A percentile compares a stretch with the other conserved stretches of the same genome.
phyloP scores from a whole-genome alignment of 208 protist species.

The Kentomonas sorsogonicus region DNA sequence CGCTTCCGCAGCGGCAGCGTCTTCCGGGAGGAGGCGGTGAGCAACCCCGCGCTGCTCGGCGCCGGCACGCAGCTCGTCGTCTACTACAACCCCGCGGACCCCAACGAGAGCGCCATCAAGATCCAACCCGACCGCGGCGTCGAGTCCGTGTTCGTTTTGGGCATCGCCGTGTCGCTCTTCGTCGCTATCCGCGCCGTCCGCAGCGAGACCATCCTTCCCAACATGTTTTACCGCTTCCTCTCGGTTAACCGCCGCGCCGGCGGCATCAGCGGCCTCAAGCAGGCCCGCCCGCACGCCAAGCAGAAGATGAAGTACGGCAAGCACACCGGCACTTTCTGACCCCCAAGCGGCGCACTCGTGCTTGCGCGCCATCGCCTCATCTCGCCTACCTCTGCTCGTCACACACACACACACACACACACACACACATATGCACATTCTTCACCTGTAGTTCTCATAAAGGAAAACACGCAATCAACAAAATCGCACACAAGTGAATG shows the following conservation, averaged over 20 bases:
- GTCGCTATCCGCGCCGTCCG: constrained; percentile 78
- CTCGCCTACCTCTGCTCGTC: too few relatives aligned
- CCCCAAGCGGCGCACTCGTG: too few relatives aligned
- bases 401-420: too few relatives aligned
- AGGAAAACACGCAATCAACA: background rate
- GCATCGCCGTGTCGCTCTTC: constrained; percentile 58
- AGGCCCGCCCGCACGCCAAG: constrained; percentile 56
- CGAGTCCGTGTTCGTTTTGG: constrained; percentile 62
- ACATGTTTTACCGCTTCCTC: constrained; percentile 89
- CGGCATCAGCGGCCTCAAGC: constrained; percentile 64
- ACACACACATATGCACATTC: background rate
- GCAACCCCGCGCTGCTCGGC: constrained; percentile 73
- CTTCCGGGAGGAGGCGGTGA: constrained; percentile 81
- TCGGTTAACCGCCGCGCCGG: constrained; percentile 66
- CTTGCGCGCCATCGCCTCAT: too few relatives aligned
- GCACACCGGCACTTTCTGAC: constrained; percentile 49
- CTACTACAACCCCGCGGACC: constrained; percentile 85
- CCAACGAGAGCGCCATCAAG: constrained; percentile 81
- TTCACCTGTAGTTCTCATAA: background rate
- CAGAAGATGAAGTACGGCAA: constrained; percentile 85
- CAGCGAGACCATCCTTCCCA: constrained; percentile 90
- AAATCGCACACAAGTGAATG: background rate
- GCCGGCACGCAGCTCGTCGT: constrained; percentile 83
- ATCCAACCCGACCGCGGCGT: constrained; percentile 73
- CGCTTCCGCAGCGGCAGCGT: constrained; percentile 82